phyloP scores from a whole-genome alignment of 139 green algal genomes.

The Dunaliella sp. region DNA sequence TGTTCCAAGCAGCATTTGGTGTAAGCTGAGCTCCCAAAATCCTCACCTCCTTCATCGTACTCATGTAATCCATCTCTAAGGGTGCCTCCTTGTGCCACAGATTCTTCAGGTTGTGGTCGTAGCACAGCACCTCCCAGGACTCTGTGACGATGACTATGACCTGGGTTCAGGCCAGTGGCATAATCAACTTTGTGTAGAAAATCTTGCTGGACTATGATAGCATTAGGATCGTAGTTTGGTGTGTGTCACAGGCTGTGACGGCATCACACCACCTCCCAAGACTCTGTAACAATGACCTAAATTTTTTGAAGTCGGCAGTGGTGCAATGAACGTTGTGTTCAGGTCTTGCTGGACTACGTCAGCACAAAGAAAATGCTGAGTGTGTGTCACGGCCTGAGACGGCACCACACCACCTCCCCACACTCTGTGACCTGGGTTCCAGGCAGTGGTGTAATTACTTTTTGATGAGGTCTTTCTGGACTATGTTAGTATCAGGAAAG shows the following conservation, averaged over 20 bases:
- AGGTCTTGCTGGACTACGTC: too few species aligned
- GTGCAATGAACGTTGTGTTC: too few species aligned
- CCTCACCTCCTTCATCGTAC: conserved; percentile 70
- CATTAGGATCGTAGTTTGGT: too few species aligned
- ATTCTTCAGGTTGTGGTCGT: conserved; percentile 95
- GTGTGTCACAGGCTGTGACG: conserved; percentile 99
- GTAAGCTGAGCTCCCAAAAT: too few species aligned
- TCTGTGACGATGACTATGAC: conserved; percentile 90
- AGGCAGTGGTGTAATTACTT: too few species aligned
- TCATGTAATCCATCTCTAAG: conserved; percentile 53
- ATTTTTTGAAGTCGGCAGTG: conserved; percentile 65
- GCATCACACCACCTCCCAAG: conserved; percentile 72
- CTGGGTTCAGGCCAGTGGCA: conserved; percentile 26
- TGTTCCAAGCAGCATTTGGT: too few species aligned
- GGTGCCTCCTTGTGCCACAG: conserved; percentile 75
- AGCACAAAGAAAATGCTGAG: too few species aligned
- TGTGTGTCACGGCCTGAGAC: conserved; percentile 99
- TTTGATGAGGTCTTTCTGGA: too few species aligned
- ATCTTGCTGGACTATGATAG: too few species aligned
- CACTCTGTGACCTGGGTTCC: too few species aligned
- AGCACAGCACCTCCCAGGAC: conserved; percentile 69
- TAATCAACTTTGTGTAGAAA: too few species aligned
- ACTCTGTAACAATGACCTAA: conserved; percentile 83
- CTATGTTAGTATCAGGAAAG: too few species aligned
- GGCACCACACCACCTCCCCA: conserved; percentile 75